These are phyloP conservation scores for Serendipita vermifera DNA, from an alignment of 768 basidiomycete genomes.

Conservation along the genomic window DNA sequence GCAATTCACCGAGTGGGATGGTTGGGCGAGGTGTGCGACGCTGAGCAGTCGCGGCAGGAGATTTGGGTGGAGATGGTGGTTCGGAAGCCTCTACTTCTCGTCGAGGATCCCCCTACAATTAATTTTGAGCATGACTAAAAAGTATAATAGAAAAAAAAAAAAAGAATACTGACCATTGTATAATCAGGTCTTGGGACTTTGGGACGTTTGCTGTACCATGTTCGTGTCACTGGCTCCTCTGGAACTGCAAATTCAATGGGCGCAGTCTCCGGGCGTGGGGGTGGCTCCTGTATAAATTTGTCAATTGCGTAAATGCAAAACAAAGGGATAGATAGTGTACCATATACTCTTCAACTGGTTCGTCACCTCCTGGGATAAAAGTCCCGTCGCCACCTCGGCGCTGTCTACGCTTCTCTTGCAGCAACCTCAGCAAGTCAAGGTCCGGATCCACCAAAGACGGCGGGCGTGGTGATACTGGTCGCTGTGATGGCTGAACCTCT, in stretches of 20 bases:
- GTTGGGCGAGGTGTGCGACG: neutral
- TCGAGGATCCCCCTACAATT: neutral
- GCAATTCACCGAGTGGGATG: conserved; percentile 1
- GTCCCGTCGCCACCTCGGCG: conserved; percentile 12
- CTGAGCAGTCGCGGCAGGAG: neutral
- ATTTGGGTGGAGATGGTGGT: neutral
- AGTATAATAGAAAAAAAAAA: neutral
- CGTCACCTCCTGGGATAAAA: conserved; percentile 9
- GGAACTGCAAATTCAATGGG: conserved; percentile 10
- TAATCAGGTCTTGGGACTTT: neutral
- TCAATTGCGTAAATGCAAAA: neutral
- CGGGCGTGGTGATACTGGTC: conserved; percentile 28
- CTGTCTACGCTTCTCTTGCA: conserved; percentile 3
- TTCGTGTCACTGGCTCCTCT: neutral
- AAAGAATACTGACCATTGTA: neutral
- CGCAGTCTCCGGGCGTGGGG: conserved; percentile 11
- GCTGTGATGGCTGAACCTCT: conserved; percentile 18
- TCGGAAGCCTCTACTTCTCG: neutral
- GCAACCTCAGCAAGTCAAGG: conserved; percentile 10
- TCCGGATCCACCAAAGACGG: conserved; percentile 13
- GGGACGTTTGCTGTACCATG: conserved; percentile 8
- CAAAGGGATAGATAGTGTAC: neutral
- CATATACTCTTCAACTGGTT: neutral
- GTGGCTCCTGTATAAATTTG: neutral
- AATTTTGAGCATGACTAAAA: neutral